These are phyloP conservation scores for Xylaria sp. DNA, from an alignment of 2,329 filamentous ascomycete genomes.

Conservation along the genomic window DNA sequence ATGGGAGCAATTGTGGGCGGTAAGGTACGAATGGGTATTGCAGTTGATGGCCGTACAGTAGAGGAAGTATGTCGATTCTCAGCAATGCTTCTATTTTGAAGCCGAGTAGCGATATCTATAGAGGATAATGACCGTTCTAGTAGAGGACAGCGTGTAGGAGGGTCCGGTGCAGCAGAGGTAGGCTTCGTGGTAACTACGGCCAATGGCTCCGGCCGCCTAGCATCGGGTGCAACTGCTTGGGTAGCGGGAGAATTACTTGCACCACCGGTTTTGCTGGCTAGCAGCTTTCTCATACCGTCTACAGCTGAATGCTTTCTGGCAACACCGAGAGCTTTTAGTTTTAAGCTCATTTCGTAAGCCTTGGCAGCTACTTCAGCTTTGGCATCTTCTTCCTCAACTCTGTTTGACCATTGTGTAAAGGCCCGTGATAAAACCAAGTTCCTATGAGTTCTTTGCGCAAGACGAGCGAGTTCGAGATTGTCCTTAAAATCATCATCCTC, in stretches of 20 bases:
- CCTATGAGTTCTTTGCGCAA: slow-evolving; percentile 46
- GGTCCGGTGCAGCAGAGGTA: slow-evolving; percentile 3
- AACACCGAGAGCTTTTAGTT: slow-evolving; percentile 47
- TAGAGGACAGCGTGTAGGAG: slow-evolving; percentile 19
- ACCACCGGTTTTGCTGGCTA: slow-evolving; percentile 21
- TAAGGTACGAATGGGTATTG: slow-evolving; percentile 10
- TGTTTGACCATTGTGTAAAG: slow-evolving; percentile 48
- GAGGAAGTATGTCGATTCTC: background rate
- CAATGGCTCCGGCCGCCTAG: background rate
- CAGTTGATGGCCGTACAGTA: slow-evolving; percentile 7
- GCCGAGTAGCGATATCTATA: slow-evolving; percentile 11
- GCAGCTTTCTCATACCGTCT: slow-evolving; percentile 24
- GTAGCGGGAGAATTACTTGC: background rate
- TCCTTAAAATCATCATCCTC: slow-evolving; percentile 40
- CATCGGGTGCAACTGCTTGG: slow-evolving; percentile 7
- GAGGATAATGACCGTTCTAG: slow-evolving; percentile 20
- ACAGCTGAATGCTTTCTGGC: slow-evolving; percentile 25
- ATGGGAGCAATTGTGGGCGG: background rate
- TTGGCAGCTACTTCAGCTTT: slow-evolving; percentile 46
- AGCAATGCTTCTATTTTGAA: slow-evolving; percentile 17
- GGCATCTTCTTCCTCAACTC: slow-evolving; percentile 46
- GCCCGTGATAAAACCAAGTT: slow-evolving; percentile 48
- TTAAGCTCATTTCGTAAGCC: slow-evolving; percentile 48
- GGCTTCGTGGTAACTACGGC: slow-evolving; percentile 4
- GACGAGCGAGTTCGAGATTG: slow-evolving; percentile 44